Percentiles rank a stretch among this genome's conserved stretches.
phyloP scores from a whole-genome alignment of 768 basidiomycete species.

The Lactifluus pinguis region DNA sequence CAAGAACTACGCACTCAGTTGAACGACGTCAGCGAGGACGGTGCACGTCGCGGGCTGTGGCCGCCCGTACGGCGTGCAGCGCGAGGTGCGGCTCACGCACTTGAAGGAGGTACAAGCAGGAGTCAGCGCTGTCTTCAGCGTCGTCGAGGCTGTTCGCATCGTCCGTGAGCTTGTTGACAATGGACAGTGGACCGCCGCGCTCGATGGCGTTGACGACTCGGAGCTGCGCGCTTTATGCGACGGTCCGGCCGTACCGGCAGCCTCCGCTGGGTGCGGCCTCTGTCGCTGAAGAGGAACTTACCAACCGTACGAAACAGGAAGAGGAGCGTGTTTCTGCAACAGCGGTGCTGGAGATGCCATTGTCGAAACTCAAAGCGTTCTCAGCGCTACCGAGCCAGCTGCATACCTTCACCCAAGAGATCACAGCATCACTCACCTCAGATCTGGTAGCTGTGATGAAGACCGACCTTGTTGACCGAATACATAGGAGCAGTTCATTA shows the following conservation, averaged over 20 bases:
- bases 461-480: constrained; percentile 53
- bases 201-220: constrained; percentile 68
- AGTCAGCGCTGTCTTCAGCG: constrained; percentile 52
- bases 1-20: constrained; percentile 62
- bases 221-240: constrained; percentile 54
- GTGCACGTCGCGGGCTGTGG: constrained; percentile 73
- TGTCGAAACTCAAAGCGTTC: constrained; percentile 67
- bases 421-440: constrained; percentile 63
- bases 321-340: neutral
- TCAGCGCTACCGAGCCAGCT: constrained; percentile 67
- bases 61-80: constrained; percentile 61
- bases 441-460: constrained; percentile 69
- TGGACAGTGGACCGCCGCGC: constrained; percentile 83
- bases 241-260: neutral
- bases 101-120: constrained; percentile 53
- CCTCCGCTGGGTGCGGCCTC: constrained; percentile 28
- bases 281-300: constrained; percentile 28
- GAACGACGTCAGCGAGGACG: constrained; percentile 68
- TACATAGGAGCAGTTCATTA: constrained; percentile 18
- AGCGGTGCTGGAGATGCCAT: constrained; percentile 31
- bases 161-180: constrained; percentile 66
- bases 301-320: constrained; percentile 15
- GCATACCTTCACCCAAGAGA: constrained; percentile 60
- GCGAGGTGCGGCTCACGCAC: constrained; percentile 52
- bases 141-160: constrained; percentile 70